Evolutionary conservation across 495 filamentous ascomycete genomes (phyloP), one percentile per base, ranked within the genome.

Genomic region (Aspergillus incahuasiensis): DNA sequence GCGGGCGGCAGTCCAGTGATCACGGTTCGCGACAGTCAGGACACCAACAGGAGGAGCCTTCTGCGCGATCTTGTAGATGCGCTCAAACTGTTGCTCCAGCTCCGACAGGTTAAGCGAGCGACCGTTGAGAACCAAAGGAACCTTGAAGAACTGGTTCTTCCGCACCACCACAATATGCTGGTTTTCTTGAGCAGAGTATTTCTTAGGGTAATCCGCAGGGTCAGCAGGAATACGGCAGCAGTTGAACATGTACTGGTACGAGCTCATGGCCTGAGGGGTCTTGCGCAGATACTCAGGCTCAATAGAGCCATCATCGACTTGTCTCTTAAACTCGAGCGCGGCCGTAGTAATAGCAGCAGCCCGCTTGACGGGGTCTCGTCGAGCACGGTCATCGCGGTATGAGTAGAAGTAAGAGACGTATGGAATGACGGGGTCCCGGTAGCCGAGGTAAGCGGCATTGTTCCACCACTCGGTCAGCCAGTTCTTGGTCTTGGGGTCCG

Each of bases 401-500:
- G 91, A 96, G 78, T 99, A 99, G 76, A 99, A 99, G 80, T 99
- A 99, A 69, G 90, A 95, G 60, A 99, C 95, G 68, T 97, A 99
- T 53, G 95, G 95, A 25, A 97, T 88, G 24, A 99, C 89, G 34
- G 95, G 95, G 71, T 97, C 95, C 56, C 92, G 89, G 78, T 96
- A 96, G 55, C 67, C 80, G 52, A 99, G 81, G 74, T 99, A 99
- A 38, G 94, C 92, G 3, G 82, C 81, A 53, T 92, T 80, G 73
- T 97, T 96, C 95, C 95, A 99, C 95, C 95, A 99, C 63, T 97
- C 92, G 56, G 84, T 82, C 16, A 99, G 69, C 95, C 95, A 99
- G 77, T 97, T 99, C 73, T 88, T 89, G 71, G 79, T 71, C 56
- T 90, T 85, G 44, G 95, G 88, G 63, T 96, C 82, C 52, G 90